Conservation (phyloP, 2,329 filamentous ascomycete species). For the Emmonsiellopsis sp. region DNA sequence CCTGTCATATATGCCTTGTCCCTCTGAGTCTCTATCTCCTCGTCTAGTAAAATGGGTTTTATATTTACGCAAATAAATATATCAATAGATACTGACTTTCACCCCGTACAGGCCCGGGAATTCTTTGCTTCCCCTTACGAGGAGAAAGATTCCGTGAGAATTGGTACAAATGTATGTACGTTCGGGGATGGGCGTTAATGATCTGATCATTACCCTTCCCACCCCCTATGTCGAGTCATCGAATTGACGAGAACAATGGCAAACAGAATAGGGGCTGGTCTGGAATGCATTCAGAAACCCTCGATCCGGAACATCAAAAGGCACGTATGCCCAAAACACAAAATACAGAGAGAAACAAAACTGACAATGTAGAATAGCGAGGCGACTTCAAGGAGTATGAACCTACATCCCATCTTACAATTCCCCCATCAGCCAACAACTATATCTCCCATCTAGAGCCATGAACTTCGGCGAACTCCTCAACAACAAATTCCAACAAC, state of each 20-base stretch:
- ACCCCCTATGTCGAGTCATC: not conserved
- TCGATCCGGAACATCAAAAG: slow-evolving; percentile 75
- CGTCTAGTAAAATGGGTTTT: too few relatives aligned
- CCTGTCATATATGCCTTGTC: not conserved
- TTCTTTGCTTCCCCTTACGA: slow-evolving; percentile 63
- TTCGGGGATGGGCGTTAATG: not conserved
- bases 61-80: too few relatives aligned
- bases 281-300: slow-evolving; percentile 74
- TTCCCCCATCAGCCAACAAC: not conserved
- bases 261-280: slow-evolving; percentile 76
- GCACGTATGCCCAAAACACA: slow-evolving; percentile 34
- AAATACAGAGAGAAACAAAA: not conserved
- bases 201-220: slow-evolving; percentile 1
- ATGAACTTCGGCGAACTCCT: slow-evolving; percentile 84
- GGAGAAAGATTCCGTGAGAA: slow-evolving; percentile 66
- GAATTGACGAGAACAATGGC: not conserved
- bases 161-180: slow-evolving; percentile 49
- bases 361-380: slow-evolving; percentile 37
- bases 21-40: too few relatives aligned
- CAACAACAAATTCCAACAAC: slow-evolving; percentile 61
- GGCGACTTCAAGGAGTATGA: slow-evolving; percentile 81
- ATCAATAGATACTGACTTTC: not conserved
- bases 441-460: slow-evolving; percentile 46
- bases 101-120: slow-evolving; percentile 47
- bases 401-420: not conserved